Percentiles rank a stretch among this genome's conserved stretches.
Evolutionary conservation across 495 filamentous ascomycete species (phyloP).

Genomic region (Penicillium flavigenum): DNA sequence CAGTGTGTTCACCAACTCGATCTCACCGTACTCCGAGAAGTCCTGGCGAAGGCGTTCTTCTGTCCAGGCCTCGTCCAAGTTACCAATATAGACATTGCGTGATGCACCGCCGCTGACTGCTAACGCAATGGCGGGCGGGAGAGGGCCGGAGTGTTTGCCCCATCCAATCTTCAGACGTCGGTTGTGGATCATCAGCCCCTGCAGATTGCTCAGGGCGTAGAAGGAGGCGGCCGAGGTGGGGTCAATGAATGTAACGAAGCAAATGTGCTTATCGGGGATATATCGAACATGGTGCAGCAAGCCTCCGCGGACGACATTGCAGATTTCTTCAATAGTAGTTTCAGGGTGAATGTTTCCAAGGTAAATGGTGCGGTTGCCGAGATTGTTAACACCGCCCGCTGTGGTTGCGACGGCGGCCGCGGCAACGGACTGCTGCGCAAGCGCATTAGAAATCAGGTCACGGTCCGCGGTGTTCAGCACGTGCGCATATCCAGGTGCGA

Average conservation of each 20-base stretch:
- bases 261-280: constrained; percentile 99
- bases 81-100: constrained; percentile 96
- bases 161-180: constrained; percentile 96
- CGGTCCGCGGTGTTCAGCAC: constrained; percentile 93
- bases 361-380: constrained; percentile 97
- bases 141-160: constrained; percentile 97
- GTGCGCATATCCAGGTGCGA: constrained; percentile 95
- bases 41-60: constrained; percentile 95
- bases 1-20: constrained; percentile 93
- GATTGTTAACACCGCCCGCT: constrained; percentile 92
- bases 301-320: constrained; percentile 92
- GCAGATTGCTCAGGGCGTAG: constrained; percentile 94
- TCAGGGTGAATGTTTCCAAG: constrained; percentile 98
- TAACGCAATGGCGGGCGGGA: constrained; percentile 93
- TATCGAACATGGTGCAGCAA: constrained; percentile 96
- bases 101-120: constrained; percentile 94
- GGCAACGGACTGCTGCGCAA: constrained; percentile 96
- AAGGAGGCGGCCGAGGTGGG: constrained; percentile 97
- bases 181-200: constrained; percentile 99
- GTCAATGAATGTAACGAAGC: constrained; percentile 99
- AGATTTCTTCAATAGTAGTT: constrained; percentile 97
- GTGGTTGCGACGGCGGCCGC: constrained; percentile 95
- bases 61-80: constrained; percentile 94
- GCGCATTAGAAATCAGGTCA: constrained; percentile 90
- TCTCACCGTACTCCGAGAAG: constrained; percentile 97